These are phyloP conservation scores for Oligophagozyma castellii DNA, from an alignment of 1,139 yeast genomes.

Conservation along the genomic window DNA sequence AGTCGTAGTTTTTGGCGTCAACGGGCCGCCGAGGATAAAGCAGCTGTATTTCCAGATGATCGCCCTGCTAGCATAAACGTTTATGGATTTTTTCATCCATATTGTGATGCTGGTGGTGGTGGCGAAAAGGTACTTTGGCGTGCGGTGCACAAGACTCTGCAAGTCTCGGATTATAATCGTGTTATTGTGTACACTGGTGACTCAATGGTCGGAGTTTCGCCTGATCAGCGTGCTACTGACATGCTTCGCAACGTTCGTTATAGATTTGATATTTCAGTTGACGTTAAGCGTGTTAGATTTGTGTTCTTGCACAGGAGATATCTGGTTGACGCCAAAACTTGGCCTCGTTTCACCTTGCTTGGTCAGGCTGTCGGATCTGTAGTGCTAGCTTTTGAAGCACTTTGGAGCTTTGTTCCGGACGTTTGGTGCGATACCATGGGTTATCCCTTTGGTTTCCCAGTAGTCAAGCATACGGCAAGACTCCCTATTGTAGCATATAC, in stretches of 20 bases:
- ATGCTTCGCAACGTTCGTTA: conserved; percentile 45
- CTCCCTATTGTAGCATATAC: conserved; percentile 79
- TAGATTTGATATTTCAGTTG: conserved; percentile 52
- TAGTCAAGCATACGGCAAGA: conserved; percentile 38
- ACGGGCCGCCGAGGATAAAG: too few relatives aligned
- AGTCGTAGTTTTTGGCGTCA: too few relatives aligned
- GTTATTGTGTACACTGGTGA: conserved; percentile 72
- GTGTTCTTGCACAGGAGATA: conserved; percentile 51
- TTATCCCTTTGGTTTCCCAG: conserved; percentile 70
- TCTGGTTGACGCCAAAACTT: conserved; percentile 55
- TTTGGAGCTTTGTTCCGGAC: conserved; percentile 62
- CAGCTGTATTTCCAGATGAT: too few relatives aligned
- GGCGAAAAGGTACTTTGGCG: conserved; percentile 97
- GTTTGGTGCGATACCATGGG: conserved; percentile 95
- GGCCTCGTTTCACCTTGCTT: conserved; percentile 69
- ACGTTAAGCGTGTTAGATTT: conserved; percentile 48
- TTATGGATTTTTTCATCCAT: conserved; percentile 90
- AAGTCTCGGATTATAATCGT: conserved; percentile 36
- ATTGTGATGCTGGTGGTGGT: conserved; percentile 94
- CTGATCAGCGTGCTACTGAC: conserved; percentile 33
- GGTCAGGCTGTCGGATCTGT: conserved; percentile 83
- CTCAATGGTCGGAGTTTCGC: conserved; percentile 7
- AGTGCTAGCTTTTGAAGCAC: conserved; percentile 56
- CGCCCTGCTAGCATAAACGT: too few relatives aligned
- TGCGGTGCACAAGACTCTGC: conserved; percentile 64